These are phyloP conservation scores for Lepiota venenata DNA, from an alignment of 768 basidiomycete genomes.

Conservation along the genomic window DNA sequence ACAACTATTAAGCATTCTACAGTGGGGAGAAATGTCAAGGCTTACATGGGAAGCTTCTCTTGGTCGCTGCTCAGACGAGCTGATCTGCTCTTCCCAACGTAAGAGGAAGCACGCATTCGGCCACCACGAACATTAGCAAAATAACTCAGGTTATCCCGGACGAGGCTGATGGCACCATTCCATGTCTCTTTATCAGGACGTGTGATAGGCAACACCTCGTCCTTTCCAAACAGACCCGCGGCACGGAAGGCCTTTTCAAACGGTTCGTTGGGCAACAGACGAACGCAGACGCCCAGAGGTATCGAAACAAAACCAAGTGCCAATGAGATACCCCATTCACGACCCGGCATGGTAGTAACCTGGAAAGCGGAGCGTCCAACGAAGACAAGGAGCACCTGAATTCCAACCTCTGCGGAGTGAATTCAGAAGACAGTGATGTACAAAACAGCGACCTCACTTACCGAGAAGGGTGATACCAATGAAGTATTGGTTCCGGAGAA, in stretches of 20 bases:
- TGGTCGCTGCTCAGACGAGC: constrained; percentile 51
- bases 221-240: constrained; percentile 58
- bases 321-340: constrained; percentile 92
- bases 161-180: constrained; percentile 76
- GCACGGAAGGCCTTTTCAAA: constrained; percentile 55
- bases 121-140: constrained; percentile 86
- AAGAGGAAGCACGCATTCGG: constrained; percentile 81
- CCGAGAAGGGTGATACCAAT: constrained; percentile 82
- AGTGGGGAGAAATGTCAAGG: constrained; percentile 5
- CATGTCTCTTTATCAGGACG: constrained; percentile 61
- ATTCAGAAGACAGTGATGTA: constrained; percentile 3
- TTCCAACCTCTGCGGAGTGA: constrained; percentile 63
- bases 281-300: constrained; percentile 81
- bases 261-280: constrained; percentile 76
- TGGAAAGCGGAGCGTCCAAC: constrained; percentile 91
- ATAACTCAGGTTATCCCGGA: constrained; percentile 82
- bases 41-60: constrained; percentile 46
- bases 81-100: constrained; percentile 77
- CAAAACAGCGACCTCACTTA: constrained; percentile 30
- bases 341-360: constrained; percentile 72
- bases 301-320: constrained; percentile 85
- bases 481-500: constrained; percentile 80
- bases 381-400: constrained; percentile 87
- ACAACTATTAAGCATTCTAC: constrained; percentile 6
- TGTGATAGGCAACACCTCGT: constrained; percentile 61